Base-by-base conservation (phyloP, 306 rosid genomes). In the Elaeagnus macrophylla region DNA sequence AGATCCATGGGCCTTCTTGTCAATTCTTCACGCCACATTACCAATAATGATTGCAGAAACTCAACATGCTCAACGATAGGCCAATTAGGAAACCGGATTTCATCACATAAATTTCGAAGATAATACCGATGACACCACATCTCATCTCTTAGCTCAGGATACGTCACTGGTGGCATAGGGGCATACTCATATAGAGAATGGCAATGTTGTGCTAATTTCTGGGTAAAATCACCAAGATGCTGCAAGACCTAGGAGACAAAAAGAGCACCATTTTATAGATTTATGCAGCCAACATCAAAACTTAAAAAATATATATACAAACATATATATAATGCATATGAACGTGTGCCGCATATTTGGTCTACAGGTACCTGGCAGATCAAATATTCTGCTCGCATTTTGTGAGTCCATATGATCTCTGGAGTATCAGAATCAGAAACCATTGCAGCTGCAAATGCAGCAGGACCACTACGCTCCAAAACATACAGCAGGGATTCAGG, bases 71-170 rank as follows among this genome's bases (percentile, higher is more conserved):
- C 99, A 72, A 91, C 99, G 57, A 91, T 91, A 36, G 99, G 99
- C 99, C 99, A 91, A 63, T 91, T 80, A 51, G 95, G 96, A 78
- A 91, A 91, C 59, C 84, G 94, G 66, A 91, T 87, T 73, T 91
- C 99, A 78, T 91, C 99, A 67, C 99, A 91, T 58, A 91, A 71
- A 75, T 91, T 91, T 65, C 96, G 72, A 39, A 91, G 85, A 75
- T 91, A 91, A 77, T 91, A 91, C 18, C 99, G 94, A 76, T 91
- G 99, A 63, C 99, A 91, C 99, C 99, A 91, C 99, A 91, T 91
- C 79, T 91, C 99, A 73, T 91, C 99, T 79, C 81, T 83, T 62
- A 91, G 71, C 73, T 91, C 99, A 10, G 91, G 96, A 72, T 91
- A 91, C 16, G 99, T 91, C 72, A 91, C 99, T 59, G 99, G 99